A percentile compares a stretch with the other conserved stretches of the same genome.
Conservation (phyloP, 2,329 filamentous ascomycete genomes). For the Alternaria atra region DNA sequence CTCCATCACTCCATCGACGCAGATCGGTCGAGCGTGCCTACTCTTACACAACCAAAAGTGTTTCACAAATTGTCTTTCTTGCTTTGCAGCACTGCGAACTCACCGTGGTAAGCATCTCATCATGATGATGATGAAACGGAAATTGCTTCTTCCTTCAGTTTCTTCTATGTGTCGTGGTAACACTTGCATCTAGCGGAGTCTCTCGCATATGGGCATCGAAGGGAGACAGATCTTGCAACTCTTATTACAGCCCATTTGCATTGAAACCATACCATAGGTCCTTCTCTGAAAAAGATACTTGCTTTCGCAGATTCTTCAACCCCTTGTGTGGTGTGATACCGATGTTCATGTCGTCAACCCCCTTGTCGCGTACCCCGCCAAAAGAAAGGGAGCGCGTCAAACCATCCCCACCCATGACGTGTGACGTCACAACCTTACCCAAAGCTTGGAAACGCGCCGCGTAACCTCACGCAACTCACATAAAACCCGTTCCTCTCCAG, state of each 20-base stretch:
- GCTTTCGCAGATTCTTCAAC: not conserved
- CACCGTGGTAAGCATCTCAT: not conserved
- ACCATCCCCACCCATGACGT: conserved; percentile 1
- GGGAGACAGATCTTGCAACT: not conserved
- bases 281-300: not conserved
- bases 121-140: not conserved
- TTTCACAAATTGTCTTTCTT: not conserved
- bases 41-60: conserved; percentile 8
- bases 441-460: conserved; percentile 13
- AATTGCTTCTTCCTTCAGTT: not conserved
- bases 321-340: not conserved
- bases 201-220: not conserved
- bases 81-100: not conserved
- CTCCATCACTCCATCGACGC: not conserved
- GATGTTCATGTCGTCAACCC: conserved; percentile 2
- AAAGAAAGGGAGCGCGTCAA: conserved; percentile 9
- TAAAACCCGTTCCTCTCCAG: not conserved
- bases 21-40: not conserved
- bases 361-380: conserved; percentile 12
- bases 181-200: not conserved
- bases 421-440: conserved; percentile 14
- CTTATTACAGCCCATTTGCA: not conserved
- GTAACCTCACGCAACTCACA: conserved; percentile 9
- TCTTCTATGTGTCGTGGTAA: not conserved
- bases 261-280: not conserved